Evolutionary conservation across 768 basidiomycete species (phyloP).

Genomic region (Pisolithus albus): DNA sequence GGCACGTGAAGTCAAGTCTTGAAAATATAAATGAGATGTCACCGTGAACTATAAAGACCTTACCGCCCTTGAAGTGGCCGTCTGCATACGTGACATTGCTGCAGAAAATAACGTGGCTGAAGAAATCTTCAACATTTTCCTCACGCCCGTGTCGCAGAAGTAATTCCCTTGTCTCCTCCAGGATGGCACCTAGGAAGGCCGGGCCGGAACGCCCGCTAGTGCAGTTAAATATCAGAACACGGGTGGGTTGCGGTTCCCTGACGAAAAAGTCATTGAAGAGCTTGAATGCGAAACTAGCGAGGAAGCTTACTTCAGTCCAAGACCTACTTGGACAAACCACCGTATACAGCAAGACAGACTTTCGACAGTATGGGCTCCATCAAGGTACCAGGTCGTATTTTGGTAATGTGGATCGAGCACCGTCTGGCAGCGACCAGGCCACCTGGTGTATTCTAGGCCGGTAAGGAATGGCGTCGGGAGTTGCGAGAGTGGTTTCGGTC

Average conservation of each 20-base stretch:
- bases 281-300: background rate
- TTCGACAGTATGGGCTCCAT: conserved; percentile 93
- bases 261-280: conserved; percentile 2
- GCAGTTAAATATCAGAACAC: conserved; percentile 90
- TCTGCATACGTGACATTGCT: conserved; percentile 92
- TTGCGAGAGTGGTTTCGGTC: conserved; percentile 5
- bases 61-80: conserved; percentile 88
- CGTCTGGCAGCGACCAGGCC: conserved; percentile 95
- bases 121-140: conserved; percentile 44
- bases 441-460: conserved; percentile 64
- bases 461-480: conserved; percentile 49
- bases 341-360: conserved; percentile 80
- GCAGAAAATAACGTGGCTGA: conserved; percentile 89
- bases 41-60: conserved; percentile 12
- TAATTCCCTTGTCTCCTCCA: conserved; percentile 43
- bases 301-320: conserved; percentile 35
- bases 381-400: conserved; percentile 76
- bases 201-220: conserved; percentile 82
- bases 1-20: conserved; percentile 74
- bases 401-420: conserved; percentile 52
- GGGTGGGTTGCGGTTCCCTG: conserved; percentile 24
- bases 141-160: conserved; percentile 35
- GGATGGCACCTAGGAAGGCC: conserved; percentile 57
- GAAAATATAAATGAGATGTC: background rate
- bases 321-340: conserved; percentile 72